These are phyloP conservation scores for Tuber microsphaerosporum DNA, from an alignment of 495 filamentous ascomycete species.

Conservation along the genomic window DNA sequence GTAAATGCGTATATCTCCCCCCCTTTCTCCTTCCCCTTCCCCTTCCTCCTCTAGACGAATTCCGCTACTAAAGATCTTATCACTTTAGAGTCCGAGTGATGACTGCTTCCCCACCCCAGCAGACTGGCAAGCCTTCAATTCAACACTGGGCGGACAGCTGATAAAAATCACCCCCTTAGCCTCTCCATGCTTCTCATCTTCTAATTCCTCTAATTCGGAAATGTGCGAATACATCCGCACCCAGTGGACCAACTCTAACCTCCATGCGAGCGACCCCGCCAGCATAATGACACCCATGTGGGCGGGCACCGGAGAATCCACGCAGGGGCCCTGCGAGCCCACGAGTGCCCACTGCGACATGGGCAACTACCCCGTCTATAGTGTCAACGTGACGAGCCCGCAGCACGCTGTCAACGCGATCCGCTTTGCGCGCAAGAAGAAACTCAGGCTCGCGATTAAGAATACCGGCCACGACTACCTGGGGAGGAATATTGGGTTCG, in stretches of 20 bases:
- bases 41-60: background rate
- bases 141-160: slow-evolving; percentile 49
- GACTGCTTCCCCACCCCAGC: slow-evolving; percentile 45
- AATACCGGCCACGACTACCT: slow-evolving; percentile 36
- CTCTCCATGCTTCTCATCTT: slow-evolving; percentile 49
- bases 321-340: slow-evolving; percentile 8
- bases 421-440: slow-evolving; percentile 32
- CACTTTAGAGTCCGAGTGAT: background rate
- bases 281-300: background rate
- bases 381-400: slow-evolving; percentile 26
- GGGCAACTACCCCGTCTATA: slow-evolving; percentile 28
- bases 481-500: slow-evolving; percentile 51
- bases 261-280: slow-evolving; percentile 5
- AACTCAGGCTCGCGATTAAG: slow-evolving; percentile 30
- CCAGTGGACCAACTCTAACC: background rate
- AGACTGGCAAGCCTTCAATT: slow-evolving; percentile 47
- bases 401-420: slow-evolving; percentile 21
- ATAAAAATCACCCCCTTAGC: slow-evolving; percentile 50
- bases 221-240: slow-evolving; percentile 29
- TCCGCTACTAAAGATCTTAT: background rate
- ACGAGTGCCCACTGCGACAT: slow-evolving; percentile 12
- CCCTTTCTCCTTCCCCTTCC: background rate
- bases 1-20: background rate
- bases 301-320: background rate
- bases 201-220: slow-evolving; percentile 40